A percentile compares a stretch with the other conserved stretches of the same genome.
Conservation (phyloP, 495 filamentous ascomycete species). For the Pseudoneurospora amorphoporcata region DNA sequence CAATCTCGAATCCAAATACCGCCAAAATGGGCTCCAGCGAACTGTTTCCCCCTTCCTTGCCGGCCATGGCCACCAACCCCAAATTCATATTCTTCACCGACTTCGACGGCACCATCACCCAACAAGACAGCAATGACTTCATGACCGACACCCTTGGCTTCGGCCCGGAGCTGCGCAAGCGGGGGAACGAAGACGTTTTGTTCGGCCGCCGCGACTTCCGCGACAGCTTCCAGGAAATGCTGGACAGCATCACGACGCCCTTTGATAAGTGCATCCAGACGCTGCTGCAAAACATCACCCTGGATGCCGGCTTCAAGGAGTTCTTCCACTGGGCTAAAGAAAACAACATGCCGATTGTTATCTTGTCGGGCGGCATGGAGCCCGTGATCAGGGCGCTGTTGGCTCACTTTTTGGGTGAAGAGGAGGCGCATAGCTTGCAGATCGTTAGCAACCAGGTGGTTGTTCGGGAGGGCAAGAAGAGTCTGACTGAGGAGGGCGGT, state of each 20-base stretch:
- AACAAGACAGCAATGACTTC: slow-evolving; percentile 88
- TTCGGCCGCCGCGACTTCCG: slow-evolving; percentile 59
- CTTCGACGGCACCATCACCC: slow-evolving; percentile 92
- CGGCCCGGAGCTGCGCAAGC: slow-evolving; percentile 52
- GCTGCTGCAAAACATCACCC: slow-evolving; percentile 69
- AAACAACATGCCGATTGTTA: slow-evolving; percentile 84
- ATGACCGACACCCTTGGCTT: slow-evolving; percentile 89
- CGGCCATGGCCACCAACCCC: slow-evolving; percentile 53
- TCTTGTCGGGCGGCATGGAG: slow-evolving; percentile 82
- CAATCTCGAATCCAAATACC: neutral
- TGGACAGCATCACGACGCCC: slow-evolving; percentile 67
- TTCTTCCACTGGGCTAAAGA: slow-evolving; percentile 73
- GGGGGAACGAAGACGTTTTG: slow-evolving; percentile 64
- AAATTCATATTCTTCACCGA: slow-evolving; percentile 96
- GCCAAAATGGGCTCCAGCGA: neutral
- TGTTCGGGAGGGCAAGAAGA: slow-evolving; percentile 52
- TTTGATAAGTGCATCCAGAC: slow-evolving; percentile 69
- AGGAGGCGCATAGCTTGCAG: slow-evolving; percentile 59
- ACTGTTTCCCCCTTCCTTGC: slow-evolving; percentile 18
- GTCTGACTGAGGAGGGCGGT: slow-evolving; percentile 63
- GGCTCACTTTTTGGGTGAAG: slow-evolving; percentile 61
- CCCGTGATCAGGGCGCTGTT: slow-evolving; percentile 83
- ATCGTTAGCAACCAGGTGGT: slow-evolving; percentile 79
- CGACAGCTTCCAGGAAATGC: slow-evolving; percentile 79
- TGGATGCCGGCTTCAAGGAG: slow-evolving; percentile 75